Base-by-base conservation (phyloP, 805 yeast genomes). In the Ogataea ganodermae region DNA sequence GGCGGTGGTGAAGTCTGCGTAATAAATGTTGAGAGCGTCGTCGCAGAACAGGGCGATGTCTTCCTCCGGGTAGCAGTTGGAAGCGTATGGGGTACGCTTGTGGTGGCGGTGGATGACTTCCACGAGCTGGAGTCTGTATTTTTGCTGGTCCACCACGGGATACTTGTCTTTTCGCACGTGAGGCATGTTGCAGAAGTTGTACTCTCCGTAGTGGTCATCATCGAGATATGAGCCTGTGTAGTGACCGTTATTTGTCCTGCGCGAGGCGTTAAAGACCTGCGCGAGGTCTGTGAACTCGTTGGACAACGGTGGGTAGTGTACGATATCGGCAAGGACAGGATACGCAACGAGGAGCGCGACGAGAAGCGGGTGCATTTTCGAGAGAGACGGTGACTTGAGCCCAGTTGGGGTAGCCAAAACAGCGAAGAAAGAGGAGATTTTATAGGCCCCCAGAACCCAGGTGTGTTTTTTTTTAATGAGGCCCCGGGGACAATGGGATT, bases 121-220 rank as follows among this genome's bases (percentile, higher is more conserved):
- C 20, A 72, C 72, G 43, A 69, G 71, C 12, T 60, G 53, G 36
- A 72, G 43, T 26, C 57, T 58, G 46, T 65, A 71, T 17, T 55
- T 53, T 4, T 54, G 56, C 4, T 45, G 4, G 22, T 56, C 51
- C 5, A 59, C 54, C 3, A 18, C 21, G 5, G 61, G 59, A 33
- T 65, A 65, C 24, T 59, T 65, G 16, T 68, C 62, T 12, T 66
- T 59, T 33, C 71, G 67, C n/a, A 60, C 62, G 49, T 69, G 76
- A 6, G 78, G 78, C 76, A 73, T 73, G 53, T 67, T 67, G 53
- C 78, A 73, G 55, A 70, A 73, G 61, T 72, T 66, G 55, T 73
- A 73, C 12, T 52, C 58, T 24, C 73, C 72, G 36, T 66, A 66
- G 16, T 46, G 55, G 14, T 62, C 66, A 20, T 51, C 61, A 2